These are phyloP conservation scores for Penicillium sp. DNA, from an alignment of 2,329 filamentous ascomycete species.

Conservation along the genomic window DNA sequence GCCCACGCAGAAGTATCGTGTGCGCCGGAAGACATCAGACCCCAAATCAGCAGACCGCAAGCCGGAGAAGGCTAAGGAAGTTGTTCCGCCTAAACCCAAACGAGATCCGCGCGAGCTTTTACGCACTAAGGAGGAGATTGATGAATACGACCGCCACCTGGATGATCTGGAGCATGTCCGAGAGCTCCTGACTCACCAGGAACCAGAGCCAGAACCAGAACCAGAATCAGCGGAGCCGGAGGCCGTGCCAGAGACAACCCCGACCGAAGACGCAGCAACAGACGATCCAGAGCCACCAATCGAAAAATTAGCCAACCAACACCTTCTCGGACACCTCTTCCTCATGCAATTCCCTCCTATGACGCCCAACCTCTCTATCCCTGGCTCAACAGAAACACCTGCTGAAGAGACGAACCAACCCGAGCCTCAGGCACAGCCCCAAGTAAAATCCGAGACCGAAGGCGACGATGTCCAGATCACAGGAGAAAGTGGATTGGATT, in stretches of 20 bases:
- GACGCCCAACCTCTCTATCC: slow-evolving; percentile 56
- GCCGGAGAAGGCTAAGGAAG: neutral
- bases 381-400: slow-evolving; percentile 21
- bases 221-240: slow-evolving; percentile 7
- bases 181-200: slow-evolving; percentile 34
- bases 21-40: slow-evolving; percentile 33
- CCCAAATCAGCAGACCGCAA: slow-evolving; percentile 19
- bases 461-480: slow-evolving; percentile 31
- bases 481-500: slow-evolving; percentile 18
- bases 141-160: slow-evolving; percentile 44
- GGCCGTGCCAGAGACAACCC: slow-evolving; percentile 10
- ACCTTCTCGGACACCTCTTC: slow-evolving; percentile 58
- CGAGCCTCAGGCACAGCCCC: slow-evolving; percentile 8
- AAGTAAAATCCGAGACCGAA: slow-evolving; percentile 33
- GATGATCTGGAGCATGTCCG: slow-evolving; percentile 43
- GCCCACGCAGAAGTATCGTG: slow-evolving; percentile 36
- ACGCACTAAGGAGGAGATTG: slow-evolving; percentile 43
- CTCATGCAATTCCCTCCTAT: slow-evolving; percentile 66
- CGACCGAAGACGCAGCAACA: slow-evolving; percentile 9
- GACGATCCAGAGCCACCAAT: slow-evolving; percentile 22
- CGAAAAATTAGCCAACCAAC: slow-evolving; percentile 36
- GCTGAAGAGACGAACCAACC: slow-evolving; percentile 3
- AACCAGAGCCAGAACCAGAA: slow-evolving; percentile 18
- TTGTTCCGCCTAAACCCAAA: neutral
- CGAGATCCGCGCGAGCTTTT: slow-evolving; percentile 34